These are phyloP conservation scores for Phytophthora lateralis DNA, from an alignment of 352 stramenopile genomes.

Conservation along the genomic window DNA sequence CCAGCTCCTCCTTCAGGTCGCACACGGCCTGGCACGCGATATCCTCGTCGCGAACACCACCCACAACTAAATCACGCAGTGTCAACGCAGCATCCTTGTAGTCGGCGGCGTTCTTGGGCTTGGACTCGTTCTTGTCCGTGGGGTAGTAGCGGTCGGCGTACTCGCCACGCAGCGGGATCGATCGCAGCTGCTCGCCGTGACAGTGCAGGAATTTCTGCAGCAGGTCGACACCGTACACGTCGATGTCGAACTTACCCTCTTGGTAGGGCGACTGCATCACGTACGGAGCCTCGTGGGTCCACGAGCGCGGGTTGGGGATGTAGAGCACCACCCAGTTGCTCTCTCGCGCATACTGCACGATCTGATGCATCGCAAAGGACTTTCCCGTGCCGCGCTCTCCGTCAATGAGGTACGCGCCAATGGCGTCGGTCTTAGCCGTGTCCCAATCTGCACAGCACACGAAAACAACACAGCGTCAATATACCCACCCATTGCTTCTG, in stretches of 20 bases:
- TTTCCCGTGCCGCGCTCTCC: slow-evolving; percentile 85
- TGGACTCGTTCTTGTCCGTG: slow-evolving; percentile 61
- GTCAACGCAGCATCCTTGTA: slow-evolving; percentile 69
- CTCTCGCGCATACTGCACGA: slow-evolving; percentile 87
- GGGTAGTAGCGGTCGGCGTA: slow-evolving; percentile 87
- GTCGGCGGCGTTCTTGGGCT: slow-evolving; percentile 67
- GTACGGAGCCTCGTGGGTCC: slow-evolving; percentile 81
- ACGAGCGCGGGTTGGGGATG: slow-evolving; percentile 76
- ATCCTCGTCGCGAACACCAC: slow-evolving; percentile 83
- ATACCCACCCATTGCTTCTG: slow-evolving; percentile 1
- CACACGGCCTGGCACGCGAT: slow-evolving; percentile 80
- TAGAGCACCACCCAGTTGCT: slow-evolving; percentile 89
- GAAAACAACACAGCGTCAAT: background rate
- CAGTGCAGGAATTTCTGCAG: slow-evolving; percentile 81
- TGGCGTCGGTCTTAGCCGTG: slow-evolving; percentile 49
- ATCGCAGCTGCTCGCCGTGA: slow-evolving; percentile 72
- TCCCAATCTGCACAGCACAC: slow-evolving; percentile 57
- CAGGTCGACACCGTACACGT: slow-evolving; percentile 79
- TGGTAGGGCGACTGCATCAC: slow-evolving; percentile 85
- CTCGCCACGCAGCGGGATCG: slow-evolving; percentile 63
- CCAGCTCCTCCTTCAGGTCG: slow-evolving; percentile 80
- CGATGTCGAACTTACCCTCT: slow-evolving; percentile 87
- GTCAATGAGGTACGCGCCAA: slow-evolving; percentile 74
- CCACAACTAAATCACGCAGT: slow-evolving; percentile 78
- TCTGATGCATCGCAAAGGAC: slow-evolving; percentile 84